Evolutionary conservation across 306 rosid genomes (phyloP).

Genomic region (Citrullus mucosospermus): DNA sequence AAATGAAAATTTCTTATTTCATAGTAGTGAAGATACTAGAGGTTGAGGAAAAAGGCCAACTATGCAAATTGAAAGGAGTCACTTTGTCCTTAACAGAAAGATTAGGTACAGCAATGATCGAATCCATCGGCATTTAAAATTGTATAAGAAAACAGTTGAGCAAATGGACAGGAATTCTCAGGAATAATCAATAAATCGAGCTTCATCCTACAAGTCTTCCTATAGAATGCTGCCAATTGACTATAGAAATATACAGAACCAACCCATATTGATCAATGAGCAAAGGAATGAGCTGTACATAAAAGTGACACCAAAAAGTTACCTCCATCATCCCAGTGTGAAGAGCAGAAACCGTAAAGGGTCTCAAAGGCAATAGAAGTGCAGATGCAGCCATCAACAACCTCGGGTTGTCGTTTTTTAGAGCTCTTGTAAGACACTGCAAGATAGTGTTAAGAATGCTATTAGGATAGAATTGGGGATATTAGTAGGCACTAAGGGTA

Average conservation of each 20-base stretch:
- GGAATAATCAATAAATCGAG: not conserved
- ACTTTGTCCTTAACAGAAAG: not conserved
- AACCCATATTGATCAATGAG: not conserved
- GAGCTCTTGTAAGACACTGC: constrained; percentile 83
- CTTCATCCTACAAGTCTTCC: not conserved
- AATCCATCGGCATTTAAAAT: not conserved
- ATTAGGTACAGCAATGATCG: not conserved
- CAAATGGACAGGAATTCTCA: not conserved
- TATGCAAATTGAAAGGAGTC: no score
- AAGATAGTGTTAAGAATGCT: not conserved
- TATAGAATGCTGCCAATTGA: not conserved
- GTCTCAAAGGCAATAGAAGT: constrained; percentile 58
- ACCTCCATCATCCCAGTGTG: constrained; percentile 99
- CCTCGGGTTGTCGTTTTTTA: constrained; percentile 70
- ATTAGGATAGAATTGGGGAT: no score
- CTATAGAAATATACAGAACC: not conserved
- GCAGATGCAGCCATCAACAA: constrained; percentile 90
- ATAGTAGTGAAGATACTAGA: not conserved
- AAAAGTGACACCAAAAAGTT: not conserved
- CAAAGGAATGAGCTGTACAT: not conserved
- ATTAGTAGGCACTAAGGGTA: no score
- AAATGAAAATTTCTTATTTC: not conserved
- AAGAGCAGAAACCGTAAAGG: constrained; percentile 79
- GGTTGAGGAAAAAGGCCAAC: no score
- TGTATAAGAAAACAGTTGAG: not conserved